Evolutionary conservation across 1,139 yeast genomes (phyloP), one percentile per base, ranked within the genome.

Genomic region (Eremothecium cymbalariae): DNA sequence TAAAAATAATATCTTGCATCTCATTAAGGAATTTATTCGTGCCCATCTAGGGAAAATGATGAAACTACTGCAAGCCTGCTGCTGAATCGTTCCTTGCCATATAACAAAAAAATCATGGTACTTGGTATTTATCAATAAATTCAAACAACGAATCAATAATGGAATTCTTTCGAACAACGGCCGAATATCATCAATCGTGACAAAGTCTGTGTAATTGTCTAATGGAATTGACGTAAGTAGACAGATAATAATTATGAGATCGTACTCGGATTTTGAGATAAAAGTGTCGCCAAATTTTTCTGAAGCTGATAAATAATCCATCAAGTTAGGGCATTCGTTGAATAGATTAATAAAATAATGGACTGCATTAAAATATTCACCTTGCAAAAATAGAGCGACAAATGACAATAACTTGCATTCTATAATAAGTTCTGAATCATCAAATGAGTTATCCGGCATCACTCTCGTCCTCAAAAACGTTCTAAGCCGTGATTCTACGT

Each of bases 1-100:
- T 28, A 55, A 51, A 15, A 47, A 46, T 29, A 49, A 50, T 12
- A 54, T 45, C 31, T 54, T 55, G 24, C 41, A 34, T 23, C 55
- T 41, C 48, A 54, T 47, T 8, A 40, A 36, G 17, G 27, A 32
- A 11, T 45, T 42, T 2, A 50, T 46, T 8, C 25, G 33, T 2
- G 31, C 28, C 57, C 57, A 51, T 18, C 37, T 40, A 11, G 40
- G 40, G 18, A 31, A 28, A 8, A 55, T 32, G 19, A 53, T 44
- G 6, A 38, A 22, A 36, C 54, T 47, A 12, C 33, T 17, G 8
- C 18, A 11, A 26, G 50, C 48, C 8, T 32, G 23, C 5, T 35
- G 23, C 18, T 42, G 34, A 6, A 53, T 34, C 2, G 37, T 42
- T 16, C 35, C 34, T 25, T 44, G 39, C 58, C 55, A 53, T 16